Evolutionary conservation across 495 filamentous ascomycete species (phyloP), one percentile per base, ranked within the genome.

Genomic region (Neurospora sp.): DNA sequence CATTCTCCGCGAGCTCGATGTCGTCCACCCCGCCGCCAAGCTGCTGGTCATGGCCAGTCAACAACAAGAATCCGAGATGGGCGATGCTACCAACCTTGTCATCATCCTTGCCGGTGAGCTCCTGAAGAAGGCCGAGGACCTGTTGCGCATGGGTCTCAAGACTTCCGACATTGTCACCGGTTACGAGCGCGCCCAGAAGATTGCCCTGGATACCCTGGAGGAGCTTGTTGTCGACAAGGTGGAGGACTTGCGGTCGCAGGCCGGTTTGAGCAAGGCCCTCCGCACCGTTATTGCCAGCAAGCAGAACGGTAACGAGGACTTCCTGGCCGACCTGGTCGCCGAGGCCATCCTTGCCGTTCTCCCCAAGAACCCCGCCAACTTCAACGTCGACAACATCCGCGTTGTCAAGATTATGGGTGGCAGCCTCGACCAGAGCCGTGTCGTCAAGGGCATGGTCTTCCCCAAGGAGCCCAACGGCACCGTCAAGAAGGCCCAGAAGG

Each of bases 341-440:
- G 94, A 98, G 85, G 96, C 95, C 38, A 93, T 98, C 35, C 89
- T 98, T 70, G 90, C 93, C 69, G 96, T 99, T 5, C 88, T 98
- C 68, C 96, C 96, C 73, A 98, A 97, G 86, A 96, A 98, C 85
- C 92, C 96, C n/a, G 81, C 86, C 80, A 97, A 98, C 85, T 99
- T 99, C 86, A 99, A 98, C 83, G 96, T 99, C 76, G 96, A 99
- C 86, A 99, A 98, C 80, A 90, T 99, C 75, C 93, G 96, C 69
- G 96, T 99, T 73, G 96, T 99, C 73, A 99, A 99, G 86, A 98
- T 99, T 76, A 98, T 99, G 96, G 96, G 96, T 75, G 96, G 96
- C 73, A 93, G 90, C 79, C 86, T 98, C 78, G 92, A 93, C 79
- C 94, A 98, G 83, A 96, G 92, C 78, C 89, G 89, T 74, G 96